Conservation (phyloP, 805 yeast species). For the Yarrowia deformans region DNA sequence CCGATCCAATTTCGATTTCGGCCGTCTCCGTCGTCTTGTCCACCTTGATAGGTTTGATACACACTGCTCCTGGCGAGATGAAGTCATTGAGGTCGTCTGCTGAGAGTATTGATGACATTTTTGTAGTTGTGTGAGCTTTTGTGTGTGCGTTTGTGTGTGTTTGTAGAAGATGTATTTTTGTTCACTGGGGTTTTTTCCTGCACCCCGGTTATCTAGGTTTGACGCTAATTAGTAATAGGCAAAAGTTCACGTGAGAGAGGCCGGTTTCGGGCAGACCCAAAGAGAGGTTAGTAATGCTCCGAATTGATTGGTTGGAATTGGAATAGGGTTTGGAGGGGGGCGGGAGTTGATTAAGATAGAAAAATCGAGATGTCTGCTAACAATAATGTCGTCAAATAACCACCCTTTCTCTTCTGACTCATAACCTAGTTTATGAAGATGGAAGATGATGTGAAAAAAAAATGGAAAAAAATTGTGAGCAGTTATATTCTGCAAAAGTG, state of each 20-base stretch:
- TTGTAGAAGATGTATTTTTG: not conserved
- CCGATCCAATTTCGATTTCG: conserved; percentile 66
- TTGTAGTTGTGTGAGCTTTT: not conserved
- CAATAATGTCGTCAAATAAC: not conserved
- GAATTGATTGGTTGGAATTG: not conserved
- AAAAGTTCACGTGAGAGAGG: not conserved
- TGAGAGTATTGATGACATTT: conserved; percentile 86
- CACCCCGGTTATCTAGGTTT: conserved; percentile 16
- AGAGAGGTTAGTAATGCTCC: not conserved
- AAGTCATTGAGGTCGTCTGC: conserved; percentile 94
- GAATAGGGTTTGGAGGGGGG: not conserved
- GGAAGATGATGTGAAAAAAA: no score
- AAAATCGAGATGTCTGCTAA: not conserved
- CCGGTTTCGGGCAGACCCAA: not conserved
- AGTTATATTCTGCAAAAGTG: no score
- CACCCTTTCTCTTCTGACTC: not conserved
- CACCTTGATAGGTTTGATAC: conserved; percentile 82
- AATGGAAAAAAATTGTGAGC: no score
- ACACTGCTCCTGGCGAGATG: conserved; percentile 92
- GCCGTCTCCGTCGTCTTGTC: conserved; percentile 47
- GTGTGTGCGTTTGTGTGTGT: not conserved
- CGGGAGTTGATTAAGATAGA: not conserved
- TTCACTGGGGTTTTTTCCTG: not conserved
- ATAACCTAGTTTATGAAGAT: not conserved
- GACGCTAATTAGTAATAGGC: conserved; percentile 4